Evolutionary conservation across 108 stramenopile species (phyloP).

Genomic region (Aurantiochytrium sp.): DNA sequence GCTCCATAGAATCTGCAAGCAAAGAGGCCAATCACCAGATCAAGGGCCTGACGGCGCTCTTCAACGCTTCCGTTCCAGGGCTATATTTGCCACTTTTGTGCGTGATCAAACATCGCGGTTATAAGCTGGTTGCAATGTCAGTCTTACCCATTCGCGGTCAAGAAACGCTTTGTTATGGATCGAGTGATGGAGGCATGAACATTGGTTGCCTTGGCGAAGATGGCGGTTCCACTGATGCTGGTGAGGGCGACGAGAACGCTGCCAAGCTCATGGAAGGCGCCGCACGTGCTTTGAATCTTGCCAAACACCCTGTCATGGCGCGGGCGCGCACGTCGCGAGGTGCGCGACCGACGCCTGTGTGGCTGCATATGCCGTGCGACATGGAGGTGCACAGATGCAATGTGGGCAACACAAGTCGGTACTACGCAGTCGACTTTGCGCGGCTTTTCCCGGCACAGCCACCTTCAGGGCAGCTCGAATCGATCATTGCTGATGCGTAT

Average conservation of each 20-base stretch:
- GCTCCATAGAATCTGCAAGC: neutral
- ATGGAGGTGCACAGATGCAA: neutral
- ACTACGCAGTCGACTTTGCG: slow-evolving; percentile 9
- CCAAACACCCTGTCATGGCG: neutral
- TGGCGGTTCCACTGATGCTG: neutral
- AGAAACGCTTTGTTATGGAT: neutral
- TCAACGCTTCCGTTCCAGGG: neutral
- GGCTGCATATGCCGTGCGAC: neutral
- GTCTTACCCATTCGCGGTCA: neutral
- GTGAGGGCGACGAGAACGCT: neutral
- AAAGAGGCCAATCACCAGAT: slow-evolving; percentile 18
- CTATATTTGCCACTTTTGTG: neutral
- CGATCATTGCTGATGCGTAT: neutral
- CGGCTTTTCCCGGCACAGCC: neutral
- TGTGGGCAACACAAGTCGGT: neutral
- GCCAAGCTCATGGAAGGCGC: neutral
- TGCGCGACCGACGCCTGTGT: neutral
- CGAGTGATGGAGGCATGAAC: neutral
- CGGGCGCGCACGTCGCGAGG: neutral
- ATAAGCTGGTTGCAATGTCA: neutral
- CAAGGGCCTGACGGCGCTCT: neutral
- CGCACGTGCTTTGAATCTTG: neutral
- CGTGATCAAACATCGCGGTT: neutral
- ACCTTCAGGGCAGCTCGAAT: neutral
- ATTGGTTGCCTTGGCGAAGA: neutral